phyloP scores from a whole-genome alignment of 805 yeast genomes.

The Wickerhamomyces bisporus region DNA sequence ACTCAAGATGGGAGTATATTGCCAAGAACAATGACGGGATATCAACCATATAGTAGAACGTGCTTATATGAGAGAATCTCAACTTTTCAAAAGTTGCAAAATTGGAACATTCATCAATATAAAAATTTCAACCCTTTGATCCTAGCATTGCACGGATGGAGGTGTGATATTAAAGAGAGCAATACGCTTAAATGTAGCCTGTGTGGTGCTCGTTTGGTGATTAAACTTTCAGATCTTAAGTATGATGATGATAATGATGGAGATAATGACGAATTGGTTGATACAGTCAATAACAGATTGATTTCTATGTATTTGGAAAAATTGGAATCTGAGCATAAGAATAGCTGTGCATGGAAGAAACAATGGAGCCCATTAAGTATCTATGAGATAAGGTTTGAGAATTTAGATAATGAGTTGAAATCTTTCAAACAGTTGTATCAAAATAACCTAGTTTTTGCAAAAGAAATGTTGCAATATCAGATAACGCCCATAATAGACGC shows the following conservation, averaged over 20 bases:
- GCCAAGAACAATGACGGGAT: too few relatives aligned
- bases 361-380: constrained; percentile 15
- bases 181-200: constrained; percentile 30
- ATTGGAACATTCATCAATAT: constrained; percentile 38
- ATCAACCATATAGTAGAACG: constrained; percentile 30
- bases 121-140: constrained; percentile 37
- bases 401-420: constrained; percentile 7
- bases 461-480: not conserved
- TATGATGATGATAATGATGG: constrained; percentile 3
- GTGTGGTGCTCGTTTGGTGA: constrained; percentile 27
- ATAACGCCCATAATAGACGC: constrained; percentile 4
- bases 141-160: constrained; percentile 52
- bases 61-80: constrained; percentile 35
- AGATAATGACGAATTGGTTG: constrained; percentile 6
- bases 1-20: too few relatives aligned
- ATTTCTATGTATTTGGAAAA: constrained; percentile 10
- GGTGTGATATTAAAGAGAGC: constrained; percentile 23
- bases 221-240: constrained; percentile 21
- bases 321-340: constrained; percentile 13
- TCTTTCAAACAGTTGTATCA: constrained; percentile 5
- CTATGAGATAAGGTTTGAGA: constrained; percentile 11
- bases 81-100: constrained; percentile 36
- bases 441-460: constrained; percentile 4
- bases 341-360: constrained; percentile 20
- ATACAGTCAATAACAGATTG: constrained; percentile 4